These are phyloP conservation scores for Fusarium sambucinum DNA, from an alignment of 2,329 filamentous ascomycete genomes.

Conservation along the genomic window DNA sequence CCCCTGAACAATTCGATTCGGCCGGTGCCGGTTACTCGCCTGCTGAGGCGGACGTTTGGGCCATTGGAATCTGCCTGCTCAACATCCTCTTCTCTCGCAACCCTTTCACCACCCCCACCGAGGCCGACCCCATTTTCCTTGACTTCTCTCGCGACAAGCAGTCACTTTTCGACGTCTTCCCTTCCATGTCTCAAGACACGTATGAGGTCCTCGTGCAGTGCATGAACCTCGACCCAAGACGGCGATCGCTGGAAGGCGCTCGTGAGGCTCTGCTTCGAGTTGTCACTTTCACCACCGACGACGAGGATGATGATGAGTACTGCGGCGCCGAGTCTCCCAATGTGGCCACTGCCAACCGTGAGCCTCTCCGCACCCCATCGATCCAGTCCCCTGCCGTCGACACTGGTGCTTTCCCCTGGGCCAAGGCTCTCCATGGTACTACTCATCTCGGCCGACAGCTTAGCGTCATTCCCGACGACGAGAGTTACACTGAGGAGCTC, in stretches of 20 bases:
- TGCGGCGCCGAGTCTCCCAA: constrained; percentile 83
- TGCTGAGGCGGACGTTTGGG: constrained; percentile 95
- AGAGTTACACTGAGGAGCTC: constrained; percentile 84
- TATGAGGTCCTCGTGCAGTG: constrained; percentile 93
- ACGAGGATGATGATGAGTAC: constrained; percentile 93
- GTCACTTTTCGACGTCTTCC: constrained; percentile 97
- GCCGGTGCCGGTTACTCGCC: constrained; percentile 89
- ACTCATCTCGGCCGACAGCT: constrained; percentile 83
- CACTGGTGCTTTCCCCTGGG: constrained; percentile 91
- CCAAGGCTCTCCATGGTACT: constrained; percentile 85
- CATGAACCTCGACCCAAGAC: constrained; percentile 89
- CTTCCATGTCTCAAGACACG: constrained; percentile 98
- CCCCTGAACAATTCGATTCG: constrained; percentile 96
- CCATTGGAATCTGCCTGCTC: constrained; percentile 93
- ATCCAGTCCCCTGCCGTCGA: constrained; percentile 88
- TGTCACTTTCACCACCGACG: constrained; percentile 92
- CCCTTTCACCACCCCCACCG: constrained; percentile 90
- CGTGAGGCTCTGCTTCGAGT: constrained; percentile 83
- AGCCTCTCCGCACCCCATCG: constrained; percentile 94
- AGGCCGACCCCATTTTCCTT: constrained; percentile 90
- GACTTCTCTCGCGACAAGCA: constrained; percentile 96
- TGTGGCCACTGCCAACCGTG: constrained; percentile 87
- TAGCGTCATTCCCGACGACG: constrained; percentile 85
- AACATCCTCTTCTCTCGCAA: constrained; percentile 98
- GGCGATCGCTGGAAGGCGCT: constrained; percentile 83